Evolutionary conservation across 2,329 filamentous ascomycete species (phyloP), one percentile per base, ranked within the genome.

Genomic region (Graphilbum sp.): DNA sequence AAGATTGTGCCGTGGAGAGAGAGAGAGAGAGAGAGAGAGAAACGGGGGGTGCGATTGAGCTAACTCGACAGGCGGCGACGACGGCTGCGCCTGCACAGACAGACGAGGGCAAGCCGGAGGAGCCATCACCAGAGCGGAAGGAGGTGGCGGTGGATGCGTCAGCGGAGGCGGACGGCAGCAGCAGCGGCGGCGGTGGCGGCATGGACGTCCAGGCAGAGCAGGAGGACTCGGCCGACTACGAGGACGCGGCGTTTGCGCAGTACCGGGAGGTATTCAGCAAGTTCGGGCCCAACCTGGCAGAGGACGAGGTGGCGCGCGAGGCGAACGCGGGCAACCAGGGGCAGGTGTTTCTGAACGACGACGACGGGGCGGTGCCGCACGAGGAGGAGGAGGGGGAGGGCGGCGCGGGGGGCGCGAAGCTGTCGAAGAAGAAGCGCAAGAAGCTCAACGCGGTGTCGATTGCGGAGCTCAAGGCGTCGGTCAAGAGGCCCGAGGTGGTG

Each of bases 381-480:
- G 84, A 90, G 53, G 81, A 85, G 33, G 84, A 92, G 24, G 75
- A 81, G 47, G 69, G 68, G 43, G 62, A 63, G 10, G 63, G 12
- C 23, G 48, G 66, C 10, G 39, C 21, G 3, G 30, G 24, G 15
- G 12, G n/a, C 24, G 34, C 73, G 9, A 88, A 82, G 49, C 57
- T 96, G 20, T 95, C 87, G 23, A 96, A 95, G 61, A 95, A 94
- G 67, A 88, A 92, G 60, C 73, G 81, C 48, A 98, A 96, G 63
- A 75, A 81, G 60, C 68, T 86, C 54, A 92, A 81, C 61, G 94
- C 92, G 58, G 66, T 96, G 24, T 93, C 88, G 7, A 55, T 98
- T 42, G 90, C 90, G 35, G 86, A 96, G 59, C 71, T 98, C 45
- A 98, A 98, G 61, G 84, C 88, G 6, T 63, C 94, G 39, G 90